Evolutionary conservation across 352 stramenopile genomes (phyloP).

Genomic region (Phytophthora nicotianae): DNA sequence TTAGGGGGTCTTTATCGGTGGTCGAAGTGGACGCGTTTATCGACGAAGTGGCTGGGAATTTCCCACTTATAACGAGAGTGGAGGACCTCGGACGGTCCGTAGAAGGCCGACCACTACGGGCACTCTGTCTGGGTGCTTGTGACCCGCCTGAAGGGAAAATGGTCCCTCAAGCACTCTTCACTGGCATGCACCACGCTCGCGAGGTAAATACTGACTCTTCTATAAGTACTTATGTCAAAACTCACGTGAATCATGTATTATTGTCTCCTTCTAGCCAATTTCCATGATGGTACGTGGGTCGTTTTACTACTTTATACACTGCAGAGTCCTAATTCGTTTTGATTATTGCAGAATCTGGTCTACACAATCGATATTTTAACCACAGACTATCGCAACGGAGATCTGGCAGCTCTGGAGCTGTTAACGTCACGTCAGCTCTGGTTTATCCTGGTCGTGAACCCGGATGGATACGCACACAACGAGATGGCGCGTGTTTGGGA

Average conservation of each 20-base stretch:
- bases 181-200: conserved; percentile 83
- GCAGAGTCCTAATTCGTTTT: conserved; percentile 1
- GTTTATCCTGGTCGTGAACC: conserved; percentile 87
- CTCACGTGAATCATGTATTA: background rate
- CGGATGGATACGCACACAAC: conserved; percentile 83
- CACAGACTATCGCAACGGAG: conserved; percentile 59
- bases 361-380: conserved; percentile 84
- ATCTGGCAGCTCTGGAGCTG: conserved; percentile 55
- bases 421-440: conserved; percentile 76
- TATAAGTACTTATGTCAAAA: background rate
- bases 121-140: conserved; percentile 75
- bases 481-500: conserved; percentile 66
- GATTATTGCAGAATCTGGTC: conserved; percentile 61
- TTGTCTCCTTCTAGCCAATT: conserved; percentile 50
- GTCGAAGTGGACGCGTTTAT: conserved; percentile 66
- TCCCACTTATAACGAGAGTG: conserved; percentile 54
- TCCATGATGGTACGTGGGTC: conserved; percentile 78
- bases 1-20: conserved; percentile 68
- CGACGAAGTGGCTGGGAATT: conserved; percentile 39
- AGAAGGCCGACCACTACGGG: conserved; percentile 61
- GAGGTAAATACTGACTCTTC: conserved; percentile 47
- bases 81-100: conserved; percentile 67
- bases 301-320: background rate
- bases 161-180: conserved; percentile 73
- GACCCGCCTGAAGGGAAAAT: conserved; percentile 12